Percentiles rank a stretch among this genome's conserved stretches.
Conservation (phyloP, 495 filamentous ascomycete genomes). For the Hyaloscypha variabilis region DNA sequence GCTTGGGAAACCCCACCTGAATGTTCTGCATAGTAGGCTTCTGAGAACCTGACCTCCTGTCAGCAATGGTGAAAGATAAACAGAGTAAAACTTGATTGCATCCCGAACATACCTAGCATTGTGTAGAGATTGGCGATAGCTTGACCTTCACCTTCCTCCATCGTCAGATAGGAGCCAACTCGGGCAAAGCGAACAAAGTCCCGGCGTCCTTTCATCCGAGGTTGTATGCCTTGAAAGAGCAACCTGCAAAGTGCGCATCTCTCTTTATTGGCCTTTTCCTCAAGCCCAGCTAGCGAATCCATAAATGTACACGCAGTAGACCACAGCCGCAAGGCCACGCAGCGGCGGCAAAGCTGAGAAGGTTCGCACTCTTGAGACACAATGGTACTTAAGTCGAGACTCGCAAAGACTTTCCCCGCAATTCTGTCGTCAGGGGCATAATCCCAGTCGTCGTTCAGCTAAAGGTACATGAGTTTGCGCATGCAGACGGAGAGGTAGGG, state of each 20-base stretch:
- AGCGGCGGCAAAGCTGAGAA: slow-evolving; percentile 5
- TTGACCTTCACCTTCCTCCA: slow-evolving; percentile 1
- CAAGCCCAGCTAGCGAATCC: background rate
- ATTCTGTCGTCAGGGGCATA: background rate
- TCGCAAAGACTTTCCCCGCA: background rate
- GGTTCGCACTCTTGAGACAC: background rate
- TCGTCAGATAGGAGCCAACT: slow-evolving; percentile 1
- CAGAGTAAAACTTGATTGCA: background rate
- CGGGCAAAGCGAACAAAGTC: slow-evolving; percentile 2
- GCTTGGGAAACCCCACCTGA: slow-evolving; percentile 24
- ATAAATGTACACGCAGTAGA: slow-evolving; percentile 5
- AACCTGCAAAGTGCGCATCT: slow-evolving; percentile 1
- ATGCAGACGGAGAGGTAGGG: background rate
- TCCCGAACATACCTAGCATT: slow-evolving; percentile 4
- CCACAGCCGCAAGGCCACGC: background rate
- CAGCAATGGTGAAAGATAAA: background rate
- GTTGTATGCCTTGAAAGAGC: background rate
- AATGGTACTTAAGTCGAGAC: slow-evolving; percentile 1
- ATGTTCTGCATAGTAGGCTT: background rate
- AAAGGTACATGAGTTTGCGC: background rate
- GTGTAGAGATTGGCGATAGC: slow-evolving; percentile 3
- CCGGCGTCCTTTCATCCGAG: slow-evolving; percentile 6
- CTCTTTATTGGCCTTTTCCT: slow-evolving; percentile 4
- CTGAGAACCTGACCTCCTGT: background rate
- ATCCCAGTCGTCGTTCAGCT: slow-evolving; percentile 6